Conservation (phyloP, 768 basidiomycete genomes). For the Lyophyllum atratum region DNA sequence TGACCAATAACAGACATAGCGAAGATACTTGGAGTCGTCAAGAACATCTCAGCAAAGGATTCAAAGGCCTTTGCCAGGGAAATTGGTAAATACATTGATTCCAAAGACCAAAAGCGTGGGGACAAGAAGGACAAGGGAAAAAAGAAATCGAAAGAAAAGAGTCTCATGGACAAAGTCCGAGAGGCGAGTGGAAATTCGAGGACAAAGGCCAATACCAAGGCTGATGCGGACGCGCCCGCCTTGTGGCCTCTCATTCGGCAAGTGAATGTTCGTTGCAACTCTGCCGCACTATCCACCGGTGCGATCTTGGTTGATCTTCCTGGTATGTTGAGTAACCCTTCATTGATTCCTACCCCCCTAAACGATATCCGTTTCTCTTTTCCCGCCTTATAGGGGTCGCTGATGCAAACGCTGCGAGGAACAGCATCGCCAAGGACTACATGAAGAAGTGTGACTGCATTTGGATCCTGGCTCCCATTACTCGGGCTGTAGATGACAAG, state of each 20-base stretch:
- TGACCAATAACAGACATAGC: constrained; percentile 37
- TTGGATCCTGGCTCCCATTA: constrained; percentile 70
- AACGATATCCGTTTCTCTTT: neutral
- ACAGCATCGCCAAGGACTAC: constrained; percentile 63
- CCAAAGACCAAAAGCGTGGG: constrained; percentile 59
- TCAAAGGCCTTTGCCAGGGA: constrained; percentile 54
- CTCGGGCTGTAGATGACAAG: constrained; percentile 65
- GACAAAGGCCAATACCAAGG: constrained; percentile 19
- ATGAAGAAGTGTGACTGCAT: constrained; percentile 67
- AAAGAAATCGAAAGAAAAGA: constrained; percentile 38
- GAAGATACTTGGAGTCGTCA: constrained; percentile 50
- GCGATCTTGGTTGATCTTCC: constrained; percentile 66
- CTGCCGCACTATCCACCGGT: constrained; percentile 56
- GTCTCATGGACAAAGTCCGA: constrained; percentile 34
- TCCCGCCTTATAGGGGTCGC: constrained; percentile 43
- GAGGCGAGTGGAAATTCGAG: constrained; percentile 22
- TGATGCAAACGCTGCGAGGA: constrained; percentile 65
- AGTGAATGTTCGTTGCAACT: constrained; percentile 58
- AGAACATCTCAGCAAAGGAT: constrained; percentile 50
- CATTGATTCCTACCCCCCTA: neutral
- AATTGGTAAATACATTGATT: constrained; percentile 66
- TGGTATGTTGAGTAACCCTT: constrained; percentile 31
- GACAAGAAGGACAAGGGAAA: constrained; percentile 37
- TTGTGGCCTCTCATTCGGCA: constrained; percentile 66
- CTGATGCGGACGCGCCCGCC: constrained; percentile 39